A percentile compares a stretch with the other conserved stretches of the same genome.
Conservation (phyloP, 805 yeast genomes). For the Kodamaea sagamina region DNA sequence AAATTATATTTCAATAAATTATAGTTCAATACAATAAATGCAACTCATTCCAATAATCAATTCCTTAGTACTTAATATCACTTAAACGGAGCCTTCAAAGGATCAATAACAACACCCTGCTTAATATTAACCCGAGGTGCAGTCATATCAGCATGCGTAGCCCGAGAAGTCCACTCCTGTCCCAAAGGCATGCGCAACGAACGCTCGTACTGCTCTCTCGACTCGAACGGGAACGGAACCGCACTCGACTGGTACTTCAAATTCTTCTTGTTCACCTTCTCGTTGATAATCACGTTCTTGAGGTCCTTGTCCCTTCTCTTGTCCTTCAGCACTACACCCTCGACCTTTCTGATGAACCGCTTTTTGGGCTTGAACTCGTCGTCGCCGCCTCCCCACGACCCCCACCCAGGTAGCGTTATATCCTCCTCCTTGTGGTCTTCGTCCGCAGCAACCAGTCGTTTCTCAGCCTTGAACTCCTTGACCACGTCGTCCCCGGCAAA, state of each 20-base stretch:
- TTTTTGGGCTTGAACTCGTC: conserved; percentile 48
- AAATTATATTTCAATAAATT: too few species aligned
- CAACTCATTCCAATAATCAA: too few species aligned
- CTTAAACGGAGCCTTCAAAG: conserved; percentile 82
- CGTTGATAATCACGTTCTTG: conserved; percentile 86
- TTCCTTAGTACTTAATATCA: conserved; percentile 20
- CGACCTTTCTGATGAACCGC: conserved; percentile 66
- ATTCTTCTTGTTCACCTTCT: conserved; percentile 79
- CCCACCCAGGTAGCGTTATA: conserved; percentile 94
- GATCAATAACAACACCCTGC: conserved; percentile 89
- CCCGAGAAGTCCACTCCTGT: conserved; percentile 91
- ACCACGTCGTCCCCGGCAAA: conserved; percentile 98
- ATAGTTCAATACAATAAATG: too few species aligned
- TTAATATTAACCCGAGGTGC: conserved; percentile 87
- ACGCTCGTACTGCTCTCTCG: conserved; percentile 91
- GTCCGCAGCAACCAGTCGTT: conserved; percentile 60
- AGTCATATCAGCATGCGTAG: conserved; percentile 81
- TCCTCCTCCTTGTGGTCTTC: conserved; percentile 90
- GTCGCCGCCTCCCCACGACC: conserved; percentile 86
- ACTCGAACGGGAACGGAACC: conserved; percentile 96
- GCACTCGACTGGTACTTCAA: conserved; percentile 80
- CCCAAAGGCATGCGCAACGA: conserved; percentile 95
- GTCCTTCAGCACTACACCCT: conserved; percentile 72
- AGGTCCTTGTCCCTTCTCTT: conserved; percentile 76
- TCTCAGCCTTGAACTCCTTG: conserved; percentile 75